Base-by-base conservation (phyloP, 2,329 filamentous ascomycete species). In the Lasiodiplodia hormozganensis region DNA sequence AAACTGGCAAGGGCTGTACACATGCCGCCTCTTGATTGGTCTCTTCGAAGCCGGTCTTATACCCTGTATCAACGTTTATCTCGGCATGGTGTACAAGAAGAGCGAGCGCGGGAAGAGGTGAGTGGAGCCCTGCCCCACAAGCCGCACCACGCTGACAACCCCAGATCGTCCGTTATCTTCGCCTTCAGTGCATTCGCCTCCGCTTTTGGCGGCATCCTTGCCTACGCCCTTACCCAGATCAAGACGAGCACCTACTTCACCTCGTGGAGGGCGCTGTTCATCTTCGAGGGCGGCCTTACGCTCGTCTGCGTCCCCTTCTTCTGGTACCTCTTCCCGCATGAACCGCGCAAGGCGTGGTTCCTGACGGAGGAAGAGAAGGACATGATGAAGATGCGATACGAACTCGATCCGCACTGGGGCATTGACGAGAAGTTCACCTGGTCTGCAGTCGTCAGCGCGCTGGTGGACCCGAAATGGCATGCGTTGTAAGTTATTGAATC, bases 111-210 rank as follows among this genome's bases (percentile, higher is more conserved):
- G 65, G 4, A 67, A 67, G 53, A 67, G 65, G 86, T 89, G 89
- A 70, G 86, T 85, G 67, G 80, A 85, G n/a, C 83, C 56, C 87
- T 89, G 73, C 80, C 85, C 67, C 86, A 88, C 60, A 86, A 84
- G 87, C 8, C 83, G 88, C 67, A 85, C 86, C 4, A 40, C 5
- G 31, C 65, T 67, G 16, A 67, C 65, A 14, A 38, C n/a, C 18
- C 21, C 65, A 67, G 65, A 43, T 67, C 65, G 6, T 67, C 65
- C 10, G 43, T 67, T 21, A 67, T 67, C 2, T 78, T 89, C 10
- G 90, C 89, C 74, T 89, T 86, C 74, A 86, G 83, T 49, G 86
- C 86, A 16, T 77, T 88, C 7, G 86, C 87, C 1, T 86, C 86
- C 36, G 87, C 87, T 0, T 89, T 90, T 73, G 86, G 85, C 6